A percentile compares a stretch with the other conserved stretches of the same genome.
Conservation (phyloP, 192 early-diverging fungal genomes). For the Irineochytrium annulatum region DNA sequence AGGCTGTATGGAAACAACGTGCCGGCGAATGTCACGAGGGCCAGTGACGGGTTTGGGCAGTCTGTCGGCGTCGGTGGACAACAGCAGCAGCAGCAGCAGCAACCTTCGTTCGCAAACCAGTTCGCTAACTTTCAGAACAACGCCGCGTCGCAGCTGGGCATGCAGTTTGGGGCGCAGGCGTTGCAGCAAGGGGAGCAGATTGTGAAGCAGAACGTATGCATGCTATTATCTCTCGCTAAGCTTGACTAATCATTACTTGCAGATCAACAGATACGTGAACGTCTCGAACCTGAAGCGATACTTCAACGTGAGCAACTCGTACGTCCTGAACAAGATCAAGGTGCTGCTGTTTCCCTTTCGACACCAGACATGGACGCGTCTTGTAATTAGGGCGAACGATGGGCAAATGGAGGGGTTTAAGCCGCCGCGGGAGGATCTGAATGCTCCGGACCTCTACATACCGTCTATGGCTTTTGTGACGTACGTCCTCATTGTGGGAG, state of each 20-base stretch:
- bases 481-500: slow-evolving; percentile 78
- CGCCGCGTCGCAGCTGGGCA: slow-evolving; percentile 74
- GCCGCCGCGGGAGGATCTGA: slow-evolving; percentile 88
- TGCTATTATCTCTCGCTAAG: background rate
- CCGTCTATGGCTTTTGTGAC: slow-evolving; percentile 92
- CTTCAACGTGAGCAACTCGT: slow-evolving; percentile 93
- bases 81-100: background rate
- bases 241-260: slow-evolving; percentile 5
- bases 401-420: slow-evolving; percentile 62
- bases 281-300: slow-evolving; percentile 83
- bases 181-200: slow-evolving; percentile 79
- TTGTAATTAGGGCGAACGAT: slow-evolving; percentile 61
- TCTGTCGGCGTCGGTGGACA: no score
- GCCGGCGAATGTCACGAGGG: no score
- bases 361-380: slow-evolving; percentile 76
- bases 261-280: slow-evolving; percentile 83
- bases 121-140: slow-evolving; percentile 36
- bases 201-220: slow-evolving; percentile 83
- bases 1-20: no score
- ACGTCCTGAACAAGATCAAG: slow-evolving; percentile 82
- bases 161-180: slow-evolving; percentile 87
- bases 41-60: no score
- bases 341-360: slow-evolving; percentile 88
- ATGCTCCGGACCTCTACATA: slow-evolving; percentile 96
- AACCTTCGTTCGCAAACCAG: background rate